Base-by-base conservation (phyloP, 2,329 filamentous ascomycete genomes). In the Cercospora sesami region DNA sequence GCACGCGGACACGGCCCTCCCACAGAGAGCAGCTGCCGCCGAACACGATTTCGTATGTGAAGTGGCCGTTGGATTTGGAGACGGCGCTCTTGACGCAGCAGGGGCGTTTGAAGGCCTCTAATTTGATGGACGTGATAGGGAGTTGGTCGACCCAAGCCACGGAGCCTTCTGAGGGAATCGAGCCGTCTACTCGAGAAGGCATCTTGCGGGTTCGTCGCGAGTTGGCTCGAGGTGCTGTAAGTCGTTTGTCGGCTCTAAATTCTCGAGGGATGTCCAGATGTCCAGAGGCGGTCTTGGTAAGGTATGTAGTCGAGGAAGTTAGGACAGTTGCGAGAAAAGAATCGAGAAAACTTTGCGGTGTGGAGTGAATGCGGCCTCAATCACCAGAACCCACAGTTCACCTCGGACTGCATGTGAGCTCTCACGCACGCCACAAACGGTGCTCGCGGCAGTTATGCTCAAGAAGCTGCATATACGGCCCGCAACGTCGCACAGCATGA, bases 1-100 rank as follows among this genome's bases (percentile, higher is more conserved):
- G 60, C 23, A 42, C 62, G 14, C 64, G 58, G 39, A 65, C 62
- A 80, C 79, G 77, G 77, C 51, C 63, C 60, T 53, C 74, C 79
- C 18, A 71, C 68, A 23, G 75, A 75, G 48, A 73, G 81, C 60
- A 63, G 60, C 60, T 48, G 60, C 60, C 60, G 23, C 30, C 42
- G 28, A 63, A 48, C 2, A 42, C 30, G 31, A 63, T 21, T 5
- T 39, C 10, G 60, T 63, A 63, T n/a, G 16, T 28, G 30, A 63
- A 63, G n/a, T 16, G 60, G 60, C 60, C 60, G 42, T 63, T 21
- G 28, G 23, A 18, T 14, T 51, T 48, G 26, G 21, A 31, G 28
- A 63, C 5, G 18, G 51, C 51, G 16, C 21, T 48, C 9, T 31
- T 33, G 39, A 63, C 28, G 42, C 60, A 63, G 28, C 60, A 53